Evolutionary conservation across 148 eudicot genomes (phyloP), one percentile per base, ranked within the genome.

Genomic region (Cornus suecica): DNA sequence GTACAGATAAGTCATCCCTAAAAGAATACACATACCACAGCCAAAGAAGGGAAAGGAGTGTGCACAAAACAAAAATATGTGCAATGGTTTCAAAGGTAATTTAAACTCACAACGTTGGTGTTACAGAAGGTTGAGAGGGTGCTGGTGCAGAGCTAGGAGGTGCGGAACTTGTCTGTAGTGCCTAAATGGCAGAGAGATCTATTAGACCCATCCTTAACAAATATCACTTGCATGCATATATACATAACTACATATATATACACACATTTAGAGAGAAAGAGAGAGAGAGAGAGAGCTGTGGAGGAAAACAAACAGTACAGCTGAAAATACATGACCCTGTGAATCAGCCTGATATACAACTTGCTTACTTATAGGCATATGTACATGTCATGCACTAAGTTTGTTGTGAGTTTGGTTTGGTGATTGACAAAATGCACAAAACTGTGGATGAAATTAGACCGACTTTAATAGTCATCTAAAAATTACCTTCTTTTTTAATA

Each of bases 81-180:
- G 24, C 2, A 22, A 5, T 22, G 24, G 25, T 69, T 54, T 34
- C 15, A 16, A 20, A 25, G 42, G 34, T 10, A 48, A 32, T 65
- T 69, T 26, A 77, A 30, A 51, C 91, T 89, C 78, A 91, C 92
- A 28, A 37, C 65, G 86, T 31, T 61, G 77, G 63, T 71, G 86
- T 48, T 68, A 72, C 78, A 74, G 87, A 71, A 70, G 75, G 70
- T 67, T 75, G 80, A 71, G 85, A 71, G 13, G 75, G 29, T 34
- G 86, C 29, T 56, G 86, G 80, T 37, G 69, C 72, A 30, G 88
- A 29, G 66, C 73, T 76, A 71, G 88, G 60, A 56, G 86, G 76
- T 28, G 78, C 9, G 1, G 71, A 56, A 69, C 83, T 66, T 32
- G 81, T 48, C n/a, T 83, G 77, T 62, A 86, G 85, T 48, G 82